Conservation (phyloP, 2,329 filamentous ascomycete genomes). For the Scolecobasidium constrictum region DNA sequence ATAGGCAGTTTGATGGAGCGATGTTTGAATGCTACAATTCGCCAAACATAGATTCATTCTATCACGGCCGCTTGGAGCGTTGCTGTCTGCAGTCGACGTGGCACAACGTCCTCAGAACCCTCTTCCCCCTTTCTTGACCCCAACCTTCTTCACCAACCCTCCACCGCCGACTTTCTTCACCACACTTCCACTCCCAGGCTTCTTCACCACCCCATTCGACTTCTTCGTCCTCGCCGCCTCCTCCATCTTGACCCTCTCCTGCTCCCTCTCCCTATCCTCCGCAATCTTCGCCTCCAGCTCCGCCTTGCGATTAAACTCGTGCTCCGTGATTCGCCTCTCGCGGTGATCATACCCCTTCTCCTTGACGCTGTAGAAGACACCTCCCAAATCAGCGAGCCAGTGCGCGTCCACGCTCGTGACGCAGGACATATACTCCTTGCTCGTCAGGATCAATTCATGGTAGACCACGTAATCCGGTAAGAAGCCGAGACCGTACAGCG, state of each 20-base stretch:
- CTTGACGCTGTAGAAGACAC: slow-evolving; percentile 94
- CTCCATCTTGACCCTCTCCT: slow-evolving; percentile 36
- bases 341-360: slow-evolving; percentile 90
- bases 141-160: slow-evolving; percentile 1
- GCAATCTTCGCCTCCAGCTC: slow-evolving; percentile 92
- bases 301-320: slow-evolving; percentile 84
- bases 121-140: slow-evolving; percentile 1
- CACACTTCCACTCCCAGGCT: slow-evolving; percentile 9
- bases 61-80: too few species aligned
- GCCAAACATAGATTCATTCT: too few species aligned
- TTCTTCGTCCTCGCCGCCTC: slow-evolving; percentile 17
- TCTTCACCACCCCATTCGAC: slow-evolving; percentile 20
- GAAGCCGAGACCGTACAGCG: slow-evolving; percentile 85
- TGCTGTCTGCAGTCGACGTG: too few species aligned
- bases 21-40: too few species aligned
- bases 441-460: slow-evolving; percentile 93
- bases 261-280: slow-evolving; percentile 62
- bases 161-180: not conserved
- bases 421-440: slow-evolving; percentile 95
- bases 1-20: too few species aligned
- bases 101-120: not conserved
- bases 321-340: slow-evolving; percentile 78
- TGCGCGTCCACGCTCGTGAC: slow-evolving; percentile 94
- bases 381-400: slow-evolving; percentile 92
- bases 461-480: slow-evolving; percentile 96